These are phyloP conservation scores for Aphanomyces invadans DNA, from an alignment of 352 stramenopile genomes.

Conservation along the genomic window DNA sequence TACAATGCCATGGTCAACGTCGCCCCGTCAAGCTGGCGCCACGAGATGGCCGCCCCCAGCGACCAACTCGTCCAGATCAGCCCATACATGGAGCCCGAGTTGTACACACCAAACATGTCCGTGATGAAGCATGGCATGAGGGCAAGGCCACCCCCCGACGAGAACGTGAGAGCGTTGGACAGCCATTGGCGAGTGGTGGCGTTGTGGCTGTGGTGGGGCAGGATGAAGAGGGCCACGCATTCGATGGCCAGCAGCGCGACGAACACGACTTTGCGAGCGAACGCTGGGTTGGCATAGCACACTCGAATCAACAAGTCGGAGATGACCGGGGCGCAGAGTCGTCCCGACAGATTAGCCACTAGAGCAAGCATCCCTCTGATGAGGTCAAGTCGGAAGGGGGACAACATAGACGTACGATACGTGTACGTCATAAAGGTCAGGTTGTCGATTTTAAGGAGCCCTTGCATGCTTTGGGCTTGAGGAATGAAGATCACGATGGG, in stretches of 20 bases:
- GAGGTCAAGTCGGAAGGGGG: background rate
- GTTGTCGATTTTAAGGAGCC: background rate
- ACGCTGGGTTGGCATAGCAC: slow-evolving; percentile 23
- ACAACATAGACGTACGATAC: background rate
- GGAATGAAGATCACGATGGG: background rate
- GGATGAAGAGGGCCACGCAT: background rate
- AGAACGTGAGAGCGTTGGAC: slow-evolving; percentile 14
- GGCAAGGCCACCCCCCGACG: slow-evolving; percentile 9
- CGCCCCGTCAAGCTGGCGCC: too few species aligned
- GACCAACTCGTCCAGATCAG: slow-evolving; percentile 21
- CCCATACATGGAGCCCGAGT: slow-evolving; percentile 26
- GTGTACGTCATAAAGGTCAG: background rate
- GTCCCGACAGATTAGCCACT: background rate
- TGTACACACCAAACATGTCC: slow-evolving; percentile 28
- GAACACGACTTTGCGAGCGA: slow-evolving; percentile 16
- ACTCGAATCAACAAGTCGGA: slow-evolving; percentile 17
- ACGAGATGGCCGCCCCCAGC: slow-evolving; percentile 1
- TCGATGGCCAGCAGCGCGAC: background rate
- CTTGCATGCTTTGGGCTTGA: too few species aligned
- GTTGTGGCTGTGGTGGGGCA: background rate
- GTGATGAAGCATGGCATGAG: slow-evolving; percentile 24
- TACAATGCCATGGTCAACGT: background rate
- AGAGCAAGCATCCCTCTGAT: background rate
- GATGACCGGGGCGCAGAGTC: background rate
- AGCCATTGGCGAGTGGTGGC: background rate